Evolutionary conservation across 2,329 filamentous ascomycete genomes (phyloP).

Genomic region (Ascochyta rabiei): DNA sequence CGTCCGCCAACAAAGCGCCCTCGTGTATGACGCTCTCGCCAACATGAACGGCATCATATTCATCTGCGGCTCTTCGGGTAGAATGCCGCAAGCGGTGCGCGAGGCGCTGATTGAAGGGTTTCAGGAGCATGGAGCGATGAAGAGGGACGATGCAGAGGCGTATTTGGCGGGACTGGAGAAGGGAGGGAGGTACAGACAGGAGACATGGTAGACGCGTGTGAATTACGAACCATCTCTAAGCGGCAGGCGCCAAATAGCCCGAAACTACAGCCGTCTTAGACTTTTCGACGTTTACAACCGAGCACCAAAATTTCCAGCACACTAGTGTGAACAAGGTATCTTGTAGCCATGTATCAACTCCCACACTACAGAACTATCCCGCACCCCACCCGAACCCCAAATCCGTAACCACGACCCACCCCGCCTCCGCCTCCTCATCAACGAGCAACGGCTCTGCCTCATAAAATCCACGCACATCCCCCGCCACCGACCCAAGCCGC

Average conservation of each 20-base stretch:
- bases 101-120: slow-evolving; percentile 70
- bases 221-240: neutral
- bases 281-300: no score
- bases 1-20: slow-evolving; percentile 57
- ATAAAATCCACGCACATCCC: neutral
- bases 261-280: no score
- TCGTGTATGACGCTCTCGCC: slow-evolving; percentile 60
- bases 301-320: no score
- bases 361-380: neutral
- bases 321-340: no score
- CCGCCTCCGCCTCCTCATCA: neutral
- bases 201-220: slow-evolving; percentile 64
- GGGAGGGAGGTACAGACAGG: slow-evolving; percentile 67
- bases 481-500: neutral
- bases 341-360: no score
- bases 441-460: neutral
- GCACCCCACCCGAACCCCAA: neutral
- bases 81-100: slow-evolving; percentile 73
- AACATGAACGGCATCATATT: slow-evolving; percentile 60
- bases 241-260: no score
- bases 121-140: slow-evolving; percentile 48
- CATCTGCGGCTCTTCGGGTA: slow-evolving; percentile 67
- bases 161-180: slow-evolving; percentile 66
- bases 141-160: slow-evolving; percentile 59
- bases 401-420: slow-evolving; percentile 4